Conservation (phyloP, 1,284 basidiomycete genomes). For the Athelia sp. region DNA sequence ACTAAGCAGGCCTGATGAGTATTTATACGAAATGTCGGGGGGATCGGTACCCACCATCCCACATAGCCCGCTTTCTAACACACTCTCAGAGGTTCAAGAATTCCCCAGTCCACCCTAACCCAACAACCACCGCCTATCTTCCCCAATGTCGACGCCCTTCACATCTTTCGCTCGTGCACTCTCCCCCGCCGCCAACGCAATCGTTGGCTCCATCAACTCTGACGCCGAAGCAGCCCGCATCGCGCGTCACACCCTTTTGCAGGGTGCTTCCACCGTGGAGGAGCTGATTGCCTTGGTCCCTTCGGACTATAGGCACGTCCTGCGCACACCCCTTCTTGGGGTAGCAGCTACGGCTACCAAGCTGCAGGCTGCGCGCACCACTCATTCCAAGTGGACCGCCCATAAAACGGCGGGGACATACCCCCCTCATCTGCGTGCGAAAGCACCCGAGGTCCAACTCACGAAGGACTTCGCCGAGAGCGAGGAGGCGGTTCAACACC, state of each 20-base stretch:
- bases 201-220: not conserved
- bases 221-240: not conserved
- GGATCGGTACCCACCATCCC: too few species aligned
- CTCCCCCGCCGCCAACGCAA: not conserved
- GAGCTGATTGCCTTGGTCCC: constrained; percentile 7
- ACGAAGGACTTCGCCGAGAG: constrained; percentile 1
- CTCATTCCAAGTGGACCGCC: not conserved
- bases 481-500: not conserved
- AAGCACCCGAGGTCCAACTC: constrained; percentile 5
- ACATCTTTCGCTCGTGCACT: not conserved
- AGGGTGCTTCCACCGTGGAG: constrained; percentile 4
- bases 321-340: constrained; percentile 1
- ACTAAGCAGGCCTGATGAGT: too few species aligned
- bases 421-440: constrained; percentile 2
- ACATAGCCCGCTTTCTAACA: too few species aligned
- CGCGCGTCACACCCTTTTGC: constrained; percentile 3
- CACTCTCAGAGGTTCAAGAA: too few species aligned
- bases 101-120: too few species aligned
- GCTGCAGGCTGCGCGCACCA: not conserved
- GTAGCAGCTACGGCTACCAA: not conserved
- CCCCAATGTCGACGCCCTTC: too few species aligned
- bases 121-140: too few species aligned
- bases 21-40: too few species aligned
- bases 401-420: constrained; percentile 6
- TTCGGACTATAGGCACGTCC: constrained; percentile 4